Base-by-base conservation (phyloP, 78 protist species). In the Bigelowiella natans region DNA sequence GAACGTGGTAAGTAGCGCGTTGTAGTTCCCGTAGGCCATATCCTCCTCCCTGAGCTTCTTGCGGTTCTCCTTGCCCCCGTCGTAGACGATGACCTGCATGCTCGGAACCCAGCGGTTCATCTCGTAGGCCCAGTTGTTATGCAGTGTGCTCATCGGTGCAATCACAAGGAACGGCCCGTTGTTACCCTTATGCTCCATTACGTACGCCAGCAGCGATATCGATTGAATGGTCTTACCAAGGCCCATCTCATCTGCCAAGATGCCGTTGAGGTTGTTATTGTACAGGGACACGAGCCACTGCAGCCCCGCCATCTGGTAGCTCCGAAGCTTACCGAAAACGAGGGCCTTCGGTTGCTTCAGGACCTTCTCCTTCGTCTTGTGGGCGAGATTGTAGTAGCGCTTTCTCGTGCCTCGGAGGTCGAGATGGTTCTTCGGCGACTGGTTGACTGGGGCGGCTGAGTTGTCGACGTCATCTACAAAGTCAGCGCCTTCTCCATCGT, bases 91-190 rank as follows among this genome's bases (percentile, higher is more conserved):
- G 2, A 28, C 26, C 83, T 28, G 36, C 11, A 87, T 29, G 64
- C 36, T 31, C 11, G 89, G 86, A 7, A 83, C 36, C 89, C 89
- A 87, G 31, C 40, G 31, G 2, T 87, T 86, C 38, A 96, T 88
- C 90, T 98, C 99, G 38, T 92, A 90, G 2, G 84, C 39, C 99
- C 99, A 98, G 91, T 96, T 94, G 38, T 94, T 38, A 29, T 7
- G 86, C 0, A 98, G 18, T 18, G 99, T 97, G 0, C 98, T 93
- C 31, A 98, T 94, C 2, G 99, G 99, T 11, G 95, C 99, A 0
- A 98, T 93, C 36, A 98, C 88, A 29, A 98, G 94, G 37, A 89
- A 98, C 2, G 99, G 99, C 2, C 99, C 99, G 34, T 0, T 1
- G 2, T 34, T 85, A 31, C 2, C 3, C 83, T 37, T 26, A 39